Evolutionary conservation across 768 basidiomycete genomes (phyloP).

Genomic region (Gautieria morchelliformis): DNA sequence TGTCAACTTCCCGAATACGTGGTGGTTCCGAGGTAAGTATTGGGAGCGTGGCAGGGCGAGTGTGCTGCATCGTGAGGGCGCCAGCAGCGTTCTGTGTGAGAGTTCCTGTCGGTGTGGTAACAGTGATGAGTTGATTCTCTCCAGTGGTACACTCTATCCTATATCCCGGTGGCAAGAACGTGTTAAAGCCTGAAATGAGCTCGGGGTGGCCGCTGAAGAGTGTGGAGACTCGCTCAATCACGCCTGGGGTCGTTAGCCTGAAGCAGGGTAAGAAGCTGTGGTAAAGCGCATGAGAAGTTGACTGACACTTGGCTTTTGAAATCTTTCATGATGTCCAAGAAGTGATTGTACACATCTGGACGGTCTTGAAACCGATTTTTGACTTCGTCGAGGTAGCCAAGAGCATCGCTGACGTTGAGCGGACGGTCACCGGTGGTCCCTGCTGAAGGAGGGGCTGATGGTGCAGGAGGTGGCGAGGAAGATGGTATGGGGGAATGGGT

Average conservation of each 20-base stretch:
- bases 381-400: constrained; percentile 90
- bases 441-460: background rate
- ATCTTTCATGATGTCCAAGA: constrained; percentile 97
- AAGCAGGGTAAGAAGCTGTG: constrained; percentile 23
- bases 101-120: constrained; percentile 66
- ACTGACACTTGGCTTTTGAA: constrained; percentile 93
- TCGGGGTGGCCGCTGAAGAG: constrained; percentile 36
- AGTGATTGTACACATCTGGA: constrained; percentile 91
- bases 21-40: constrained; percentile 1
- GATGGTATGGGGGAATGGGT: background rate
- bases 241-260: constrained; percentile 39
- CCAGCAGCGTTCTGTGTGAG: constrained; percentile 40
- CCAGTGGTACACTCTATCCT: constrained; percentile 26
- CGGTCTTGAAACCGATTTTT: constrained; percentile 84
- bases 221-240: constrained; percentile 38
- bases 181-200: constrained; percentile 42
- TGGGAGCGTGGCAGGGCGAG: constrained; percentile 5
- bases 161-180: constrained; percentile 40
- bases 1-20: background rate
- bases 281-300: constrained; percentile 9
- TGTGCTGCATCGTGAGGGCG: constrained; percentile 2
- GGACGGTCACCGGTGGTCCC: constrained; percentile 33
- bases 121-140: constrained; percentile 61
- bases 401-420: constrained; percentile 86
- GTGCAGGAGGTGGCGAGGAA: background rate